A percentile compares a stretch with the other conserved stretches of the same genome.
Conservation (phyloP, 495 filamentous ascomycete species). For the Penicillium longicatenatum region DNA sequence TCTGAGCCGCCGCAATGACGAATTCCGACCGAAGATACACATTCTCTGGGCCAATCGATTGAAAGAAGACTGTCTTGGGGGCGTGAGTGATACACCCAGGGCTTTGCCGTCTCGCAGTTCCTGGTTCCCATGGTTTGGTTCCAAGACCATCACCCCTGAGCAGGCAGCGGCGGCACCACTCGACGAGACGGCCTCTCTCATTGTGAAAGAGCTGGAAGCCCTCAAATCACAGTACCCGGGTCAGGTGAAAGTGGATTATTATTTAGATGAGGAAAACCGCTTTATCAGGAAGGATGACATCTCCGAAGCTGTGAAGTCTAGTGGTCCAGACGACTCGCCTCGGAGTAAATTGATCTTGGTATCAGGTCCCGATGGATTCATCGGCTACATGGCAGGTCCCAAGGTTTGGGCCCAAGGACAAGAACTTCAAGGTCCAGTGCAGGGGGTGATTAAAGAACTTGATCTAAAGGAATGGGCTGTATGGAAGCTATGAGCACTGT, state of each 20-base stretch:
- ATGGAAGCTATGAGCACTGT: conserved; percentile 57
- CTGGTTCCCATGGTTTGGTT: conserved; percentile 38
- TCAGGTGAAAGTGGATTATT: conserved; percentile 66
- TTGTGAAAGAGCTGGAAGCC: conserved; percentile 64
- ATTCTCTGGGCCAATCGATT: conserved; percentile 71
- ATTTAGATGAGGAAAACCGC: conserved; percentile 72
- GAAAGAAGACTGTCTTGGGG: conserved; percentile 60
- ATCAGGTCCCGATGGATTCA: conserved; percentile 89
- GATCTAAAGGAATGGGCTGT: conserved; percentile 59
- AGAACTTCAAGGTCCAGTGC: conserved; percentile 69
- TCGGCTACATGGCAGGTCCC: conserved; percentile 73
- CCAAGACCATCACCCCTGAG: conserved; percentile 5
- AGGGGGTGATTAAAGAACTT: conserved; percentile 56
- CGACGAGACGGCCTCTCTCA: conserved; percentile 27
- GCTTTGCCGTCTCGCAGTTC: conserved; percentile 17
- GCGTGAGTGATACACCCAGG: conserved; percentile 31
- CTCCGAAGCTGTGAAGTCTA: conserved; percentile 31
- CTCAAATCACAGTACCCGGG: conserved; percentile 57
- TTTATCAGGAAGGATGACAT: conserved; percentile 61
- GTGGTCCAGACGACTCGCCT: conserved; percentile 12
- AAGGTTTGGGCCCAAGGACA: conserved; percentile 71
- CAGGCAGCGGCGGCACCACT: background rate
- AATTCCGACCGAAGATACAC: conserved; percentile 45
- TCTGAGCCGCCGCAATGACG: conserved; percentile 34
- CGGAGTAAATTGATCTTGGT: conserved; percentile 69